These are phyloP conservation scores for Hypoxylon sp. DNA, from an alignment of 2,329 filamentous ascomycete genomes.

Conservation along the genomic window DNA sequence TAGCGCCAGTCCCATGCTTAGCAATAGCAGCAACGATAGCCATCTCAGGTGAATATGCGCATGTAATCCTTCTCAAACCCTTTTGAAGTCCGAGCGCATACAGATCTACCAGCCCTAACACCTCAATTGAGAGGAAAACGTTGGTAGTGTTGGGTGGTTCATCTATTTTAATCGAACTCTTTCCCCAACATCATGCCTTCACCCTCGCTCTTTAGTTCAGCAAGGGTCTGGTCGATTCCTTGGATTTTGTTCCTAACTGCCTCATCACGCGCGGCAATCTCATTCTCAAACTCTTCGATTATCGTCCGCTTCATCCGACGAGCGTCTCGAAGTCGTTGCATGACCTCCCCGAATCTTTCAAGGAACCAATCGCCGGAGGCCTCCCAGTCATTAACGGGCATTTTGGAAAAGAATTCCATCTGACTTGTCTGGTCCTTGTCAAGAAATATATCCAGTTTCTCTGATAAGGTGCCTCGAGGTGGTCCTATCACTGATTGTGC, in stretches of 20 bases:
- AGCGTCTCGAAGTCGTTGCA: conserved; percentile 64
- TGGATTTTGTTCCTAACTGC: conserved; percentile 67
- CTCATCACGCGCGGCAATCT: conserved; percentile 69
- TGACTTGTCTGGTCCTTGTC: conserved; percentile 61
- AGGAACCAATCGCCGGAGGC: conserved; percentile 73
- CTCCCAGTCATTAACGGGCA: conserved; percentile 72
- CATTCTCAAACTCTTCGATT: conserved; percentile 67
- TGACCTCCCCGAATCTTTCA: conserved; percentile 66
- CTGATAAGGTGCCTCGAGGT: conserved; percentile 60
- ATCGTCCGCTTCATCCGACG: conserved; percentile 65
- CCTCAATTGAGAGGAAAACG: conserved; percentile 1
- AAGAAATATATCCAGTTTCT: conserved; percentile 64
- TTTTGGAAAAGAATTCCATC: conserved; percentile 66
- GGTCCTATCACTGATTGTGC: conserved; percentile 55
- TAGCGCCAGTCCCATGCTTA: conserved; percentile 20
- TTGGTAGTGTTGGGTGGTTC: conserved; percentile 17
- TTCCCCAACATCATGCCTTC: conserved; percentile 65
- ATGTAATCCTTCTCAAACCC: conserved; percentile 9
- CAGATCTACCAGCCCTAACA: conserved; percentile 15
- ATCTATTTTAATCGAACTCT: conserved; percentile 51
- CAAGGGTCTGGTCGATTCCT: conserved; percentile 68
- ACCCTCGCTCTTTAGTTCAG: conserved; percentile 70
- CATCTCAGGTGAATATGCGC: conserved; percentile 15
- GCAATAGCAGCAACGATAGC: conserved; percentile 28
- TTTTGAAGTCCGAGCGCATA: conserved; percentile 24